Conservation (phyloP, 352 stramenopile genomes). For the Phytopythium sindhum region DNA sequence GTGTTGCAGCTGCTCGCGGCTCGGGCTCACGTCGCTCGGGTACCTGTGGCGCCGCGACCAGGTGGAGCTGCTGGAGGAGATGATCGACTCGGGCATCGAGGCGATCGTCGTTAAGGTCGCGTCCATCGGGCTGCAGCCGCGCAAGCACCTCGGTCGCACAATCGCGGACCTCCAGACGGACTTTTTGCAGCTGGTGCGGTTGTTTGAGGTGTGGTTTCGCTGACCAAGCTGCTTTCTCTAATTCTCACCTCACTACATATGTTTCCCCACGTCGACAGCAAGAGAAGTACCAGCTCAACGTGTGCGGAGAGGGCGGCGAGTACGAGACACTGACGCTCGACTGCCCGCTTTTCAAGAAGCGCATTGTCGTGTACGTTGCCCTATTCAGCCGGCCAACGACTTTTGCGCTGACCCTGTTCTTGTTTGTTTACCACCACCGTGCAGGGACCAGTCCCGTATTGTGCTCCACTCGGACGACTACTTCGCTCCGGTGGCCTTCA, state of each 20-base stretch:
- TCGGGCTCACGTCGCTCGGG: slow-evolving; percentile 93
- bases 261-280: slow-evolving; percentile 38
- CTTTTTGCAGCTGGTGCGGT: slow-evolving; percentile 82
- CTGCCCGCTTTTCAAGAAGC: slow-evolving; percentile 93
- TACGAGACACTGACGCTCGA: slow-evolving; percentile 99
- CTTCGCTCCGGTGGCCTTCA: slow-evolving; percentile 90
- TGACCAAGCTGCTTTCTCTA: slow-evolving; percentile 3
- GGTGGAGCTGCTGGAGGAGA: slow-evolving; percentile 91
- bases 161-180: slow-evolving; percentile 85
- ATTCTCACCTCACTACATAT: not conserved
- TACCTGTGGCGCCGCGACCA: slow-evolving; percentile 96
- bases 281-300: slow-evolving; percentile 96
- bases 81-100: slow-evolving; percentile 93
- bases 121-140: slow-evolving; percentile 88
- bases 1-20: slow-evolving; percentile 79
- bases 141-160: slow-evolving; percentile 81
- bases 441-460: slow-evolving; percentile 89
- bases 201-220: not conserved
- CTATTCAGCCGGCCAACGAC: not conserved
- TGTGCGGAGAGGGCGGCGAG: slow-evolving; percentile 98
- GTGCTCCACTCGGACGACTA: slow-evolving; percentile 91
- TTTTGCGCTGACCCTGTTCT: not conserved
- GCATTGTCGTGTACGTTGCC: slow-evolving; percentile 82
- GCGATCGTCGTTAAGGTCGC: slow-evolving; percentile 97
- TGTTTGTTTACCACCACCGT: not conserved